These are phyloP conservation scores for Pseudopediastrum boryanum DNA, from an alignment of 139 green algal species.

Conservation along the genomic window DNA sequence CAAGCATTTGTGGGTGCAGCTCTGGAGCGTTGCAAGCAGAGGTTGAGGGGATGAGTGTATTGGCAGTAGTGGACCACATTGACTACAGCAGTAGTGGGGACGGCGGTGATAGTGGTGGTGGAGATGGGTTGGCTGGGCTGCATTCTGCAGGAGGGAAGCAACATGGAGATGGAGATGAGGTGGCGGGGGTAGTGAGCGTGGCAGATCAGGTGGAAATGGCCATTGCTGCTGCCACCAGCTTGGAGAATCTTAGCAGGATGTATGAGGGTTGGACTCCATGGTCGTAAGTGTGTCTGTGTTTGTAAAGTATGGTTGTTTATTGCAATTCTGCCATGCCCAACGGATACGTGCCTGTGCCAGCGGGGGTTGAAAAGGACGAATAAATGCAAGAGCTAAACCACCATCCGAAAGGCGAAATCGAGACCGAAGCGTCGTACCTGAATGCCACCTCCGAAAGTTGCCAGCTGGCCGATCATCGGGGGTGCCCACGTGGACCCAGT, in stretches of 20 bases:
- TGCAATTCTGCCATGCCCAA: too few species aligned
- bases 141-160: background rate
- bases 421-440: too few species aligned
- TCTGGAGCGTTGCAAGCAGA: conserved; percentile 44
- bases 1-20: conserved; percentile 44
- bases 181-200: conserved; percentile 45
- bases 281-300: too few species aligned
- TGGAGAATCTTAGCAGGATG: conserved; percentile 75
- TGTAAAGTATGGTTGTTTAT: too few species aligned
- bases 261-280: conserved; percentile 90
- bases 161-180: background rate
- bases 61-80: too few species aligned
- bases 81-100: background rate
- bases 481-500: too few species aligned
- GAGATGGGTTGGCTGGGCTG: background rate
- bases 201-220: conserved; percentile 62
- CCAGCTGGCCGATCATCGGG: too few species aligned
- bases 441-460: too few species aligned
- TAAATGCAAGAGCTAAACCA: too few species aligned
- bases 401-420: too few species aligned
- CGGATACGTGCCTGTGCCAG: too few species aligned
- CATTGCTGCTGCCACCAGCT: conserved; percentile 63
- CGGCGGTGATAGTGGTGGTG: background rate
- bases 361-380: too few species aligned
- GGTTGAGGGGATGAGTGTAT: conserved; percentile 31